Evolutionary conservation across 1,284 basidiomycete genomes (phyloP), one percentile per base, ranked within the genome.

Genomic region (Moesziomyces globuligerus): DNA sequence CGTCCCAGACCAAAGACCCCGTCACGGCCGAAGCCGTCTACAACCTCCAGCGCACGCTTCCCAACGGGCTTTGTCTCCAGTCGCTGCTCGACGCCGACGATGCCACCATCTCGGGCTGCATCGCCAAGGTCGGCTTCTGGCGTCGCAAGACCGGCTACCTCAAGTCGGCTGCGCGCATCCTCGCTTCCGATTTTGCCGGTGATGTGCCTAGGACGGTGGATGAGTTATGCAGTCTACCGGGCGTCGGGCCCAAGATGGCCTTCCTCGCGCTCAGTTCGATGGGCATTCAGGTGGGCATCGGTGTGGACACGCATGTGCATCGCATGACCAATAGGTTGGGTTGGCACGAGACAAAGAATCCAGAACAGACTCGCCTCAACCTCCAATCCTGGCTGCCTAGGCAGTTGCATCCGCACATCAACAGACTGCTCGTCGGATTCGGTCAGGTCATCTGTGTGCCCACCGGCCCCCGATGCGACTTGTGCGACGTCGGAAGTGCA

Each of bases 301-400:
- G 95, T 0, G 94, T 98, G 0, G 95, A 98, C 75, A 90, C 93
- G 0, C 94, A 98, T 78, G 95, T 98, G 1, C 94, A 98, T 75
- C 86, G 95, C 1, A 94, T 98, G 55, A 93, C 93, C 13, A 95
- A 97, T 75, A 86, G 94, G 18, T 84, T 98, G 0, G 89, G 91
- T 21, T 98, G 95, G 95, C 93, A 96, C 82, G 87, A 88, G 51
- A 95, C 93, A 0, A 92, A 90, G 74, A 90, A 86, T 2, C 91
- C 95, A 0, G 94, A 98, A 81, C 88, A 91, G 77, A 97, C 95
- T 0, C 50, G 81, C 0, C 53, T 80, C 10, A 75, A 74, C 20
- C 50, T 82, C 5, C 79, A 82, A 47, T 74, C 70, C 32, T 82
- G 75, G 74, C 46, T 82, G 11, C 80, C 80, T 0, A 48, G 62